Evolutionary conservation across 2,329 filamentous ascomycete species (phyloP).

Genomic region (Pseudogymnoascus sp.): DNA sequence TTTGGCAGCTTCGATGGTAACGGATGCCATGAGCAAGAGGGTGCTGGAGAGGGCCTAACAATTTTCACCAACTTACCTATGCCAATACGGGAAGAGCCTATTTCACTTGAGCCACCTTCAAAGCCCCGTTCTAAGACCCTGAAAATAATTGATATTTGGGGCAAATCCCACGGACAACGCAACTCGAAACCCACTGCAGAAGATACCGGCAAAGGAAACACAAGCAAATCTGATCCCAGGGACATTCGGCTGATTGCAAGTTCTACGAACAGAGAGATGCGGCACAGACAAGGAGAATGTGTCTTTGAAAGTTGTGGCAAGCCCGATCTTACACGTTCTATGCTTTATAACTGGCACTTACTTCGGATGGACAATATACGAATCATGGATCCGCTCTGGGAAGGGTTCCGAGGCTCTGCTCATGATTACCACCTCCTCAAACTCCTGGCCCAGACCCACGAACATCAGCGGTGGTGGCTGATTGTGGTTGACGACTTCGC

Average conservation of each 20-base stretch:
- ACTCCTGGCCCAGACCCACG: not conserved
- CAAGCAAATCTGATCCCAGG: not conserved
- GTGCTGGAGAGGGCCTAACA: not conserved
- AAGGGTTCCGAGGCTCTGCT: not conserved
- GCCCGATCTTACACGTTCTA: not conserved
- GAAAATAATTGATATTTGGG: not conserved
- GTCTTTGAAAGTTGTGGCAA: not conserved
- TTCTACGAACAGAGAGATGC: not conserved
- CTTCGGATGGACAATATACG: slow-evolving; percentile 3
- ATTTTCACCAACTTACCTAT: not conserved
- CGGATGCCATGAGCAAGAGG: not conserved
- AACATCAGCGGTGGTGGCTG: not conserved
- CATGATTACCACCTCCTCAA: slow-evolving; percentile 3
- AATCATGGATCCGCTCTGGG: not conserved
- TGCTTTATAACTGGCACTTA: slow-evolving; percentile 5
- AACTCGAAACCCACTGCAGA: not conserved
- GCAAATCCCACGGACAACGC: not conserved
- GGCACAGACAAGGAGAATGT: not conserved
- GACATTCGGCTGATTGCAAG: not conserved
- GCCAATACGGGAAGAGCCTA: not conserved
- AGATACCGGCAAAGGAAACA: not conserved
- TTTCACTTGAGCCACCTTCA: not conserved
- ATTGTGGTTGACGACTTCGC: slow-evolving; percentile 5
- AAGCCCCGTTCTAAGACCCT: not conserved
- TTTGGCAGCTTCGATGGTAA: not conserved